phyloP scores from a whole-genome alignment of 2,329 filamentous ascomycete species.

The Talaromyces sp. region DNA sequence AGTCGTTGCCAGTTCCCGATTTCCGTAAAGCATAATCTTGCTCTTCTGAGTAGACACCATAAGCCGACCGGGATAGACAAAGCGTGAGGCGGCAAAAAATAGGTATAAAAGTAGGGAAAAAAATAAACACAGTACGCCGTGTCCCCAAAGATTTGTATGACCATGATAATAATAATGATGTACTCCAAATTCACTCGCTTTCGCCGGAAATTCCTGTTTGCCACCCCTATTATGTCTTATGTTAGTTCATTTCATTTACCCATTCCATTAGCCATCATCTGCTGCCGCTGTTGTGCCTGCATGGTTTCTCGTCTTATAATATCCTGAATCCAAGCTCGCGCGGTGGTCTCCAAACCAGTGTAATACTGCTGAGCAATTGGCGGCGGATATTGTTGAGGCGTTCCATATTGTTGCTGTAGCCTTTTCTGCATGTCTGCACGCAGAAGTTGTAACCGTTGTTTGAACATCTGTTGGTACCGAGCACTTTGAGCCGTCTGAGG shows the following conservation, averaged over 20 bases:
- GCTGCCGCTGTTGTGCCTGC: conserved; percentile 29
- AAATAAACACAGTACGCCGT: conserved; percentile 2
- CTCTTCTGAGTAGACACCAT: background rate
- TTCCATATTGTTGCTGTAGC: conserved; percentile 35
- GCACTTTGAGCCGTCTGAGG: conserved; percentile 29
- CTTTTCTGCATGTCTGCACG: conserved; percentile 35
- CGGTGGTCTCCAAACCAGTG: conserved; percentile 32
- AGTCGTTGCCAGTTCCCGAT: background rate
- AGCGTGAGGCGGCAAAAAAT: conserved; percentile 13
- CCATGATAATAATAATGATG: background rate
- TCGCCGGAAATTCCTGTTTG: background rate
- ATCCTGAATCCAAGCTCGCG: conserved; percentile 35
- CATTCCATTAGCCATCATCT: conserved; percentile 40
- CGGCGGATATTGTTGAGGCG: conserved; percentile 35
- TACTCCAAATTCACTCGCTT: background rate
- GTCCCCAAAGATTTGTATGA: background rate
- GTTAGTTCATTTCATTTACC: conserved; percentile 25
- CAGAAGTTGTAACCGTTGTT: conserved; percentile 31
- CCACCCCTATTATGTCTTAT: background rate
- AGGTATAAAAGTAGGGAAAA: conserved; percentile 20
- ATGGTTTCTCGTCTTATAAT: conserved; percentile 34
- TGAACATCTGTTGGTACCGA: conserved; percentile 34
- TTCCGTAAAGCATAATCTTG: conserved; percentile 4
- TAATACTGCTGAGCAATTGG: conserved; percentile 35
- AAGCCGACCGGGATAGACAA: background rate